phyloP scores from a whole-genome alignment of 768 basidiomycete species.

The Lentinula aciculospora region DNA sequence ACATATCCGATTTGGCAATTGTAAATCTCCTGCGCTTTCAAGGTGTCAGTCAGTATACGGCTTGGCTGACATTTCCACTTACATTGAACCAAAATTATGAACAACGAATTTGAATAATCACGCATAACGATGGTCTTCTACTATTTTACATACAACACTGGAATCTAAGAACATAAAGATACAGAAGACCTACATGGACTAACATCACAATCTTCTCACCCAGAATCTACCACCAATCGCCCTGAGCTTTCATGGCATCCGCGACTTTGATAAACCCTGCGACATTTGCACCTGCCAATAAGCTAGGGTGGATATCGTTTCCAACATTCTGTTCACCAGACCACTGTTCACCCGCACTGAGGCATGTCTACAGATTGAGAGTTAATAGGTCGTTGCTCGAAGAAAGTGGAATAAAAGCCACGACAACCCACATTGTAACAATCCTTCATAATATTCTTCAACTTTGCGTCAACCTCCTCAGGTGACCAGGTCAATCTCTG shows the following conservation, averaged over 20 bases:
- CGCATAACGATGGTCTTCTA: too few species aligned
- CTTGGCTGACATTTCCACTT: too few species aligned
- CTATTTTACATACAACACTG: not conserved
- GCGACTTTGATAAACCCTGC: conserved; percentile 69
- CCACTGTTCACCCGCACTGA: conserved; percentile 53
- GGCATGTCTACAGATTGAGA: conserved; percentile 36
- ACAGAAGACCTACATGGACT: not conserved
- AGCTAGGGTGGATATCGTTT: conserved; percentile 37
- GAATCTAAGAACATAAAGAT: not conserved
- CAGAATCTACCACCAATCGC: conserved; percentile 61
- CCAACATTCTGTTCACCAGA: conserved; percentile 35
- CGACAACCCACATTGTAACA: conserved; percentile 39
- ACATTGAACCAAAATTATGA: too few species aligned
- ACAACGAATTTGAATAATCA: too few species aligned
- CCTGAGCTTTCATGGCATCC: conserved; percentile 69
- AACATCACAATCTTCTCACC: not conserved
- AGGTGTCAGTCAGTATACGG: too few species aligned
- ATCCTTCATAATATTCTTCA: conserved; percentile 66
- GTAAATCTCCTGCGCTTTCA: too few species aligned
- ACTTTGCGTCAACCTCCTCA: conserved; percentile 59
- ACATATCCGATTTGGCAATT: too few species aligned
- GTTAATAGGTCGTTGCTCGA: too few species aligned
- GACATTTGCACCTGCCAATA: conserved; percentile 67
- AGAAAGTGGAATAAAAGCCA: not conserved
- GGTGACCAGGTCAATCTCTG: conserved; percentile 57